Evolutionary conservation across 768 basidiomycete species (phyloP).

Genomic region (Suillus plorans): DNA sequence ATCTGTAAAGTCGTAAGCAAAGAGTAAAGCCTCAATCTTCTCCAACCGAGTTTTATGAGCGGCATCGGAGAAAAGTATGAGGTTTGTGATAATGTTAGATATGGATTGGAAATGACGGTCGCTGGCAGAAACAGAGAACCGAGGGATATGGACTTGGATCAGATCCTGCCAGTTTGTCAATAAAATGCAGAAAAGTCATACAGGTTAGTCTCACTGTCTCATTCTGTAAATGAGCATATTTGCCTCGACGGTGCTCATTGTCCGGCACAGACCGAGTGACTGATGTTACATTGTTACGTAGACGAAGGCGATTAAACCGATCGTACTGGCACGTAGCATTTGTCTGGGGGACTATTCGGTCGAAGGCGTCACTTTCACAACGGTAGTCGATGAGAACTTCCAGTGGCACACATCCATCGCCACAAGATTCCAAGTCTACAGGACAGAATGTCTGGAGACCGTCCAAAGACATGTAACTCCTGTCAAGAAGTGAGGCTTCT

Average conservation of each 20-base stretch:
- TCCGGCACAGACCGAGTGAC: slow-evolving; percentile 38
- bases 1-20: slow-evolving; percentile 88
- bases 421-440: slow-evolving; percentile 37
- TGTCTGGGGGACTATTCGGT: slow-evolving; percentile 88
- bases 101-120: slow-evolving; percentile 81
- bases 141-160: slow-evolving; percentile 76
- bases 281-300: slow-evolving; percentile 70
- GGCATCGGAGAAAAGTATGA: slow-evolving; percentile 89
- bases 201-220: slow-evolving; percentile 50
- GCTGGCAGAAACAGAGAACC: slow-evolving; percentile 83
- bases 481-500: slow-evolving; percentile 26
- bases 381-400: slow-evolving; percentile 87
- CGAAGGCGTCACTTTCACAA: slow-evolving; percentile 80
- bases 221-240: slow-evolving; percentile 52
- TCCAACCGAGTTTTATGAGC: slow-evolving; percentile 77
- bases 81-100: slow-evolving; percentile 81
- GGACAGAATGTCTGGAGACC: slow-evolving; percentile 91
- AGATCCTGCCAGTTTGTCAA: slow-evolving; percentile 59
- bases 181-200: not conserved
- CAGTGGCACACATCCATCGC: slow-evolving; percentile 70
- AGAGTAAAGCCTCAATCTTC: slow-evolving; percentile 76
- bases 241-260: slow-evolving; percentile 30
- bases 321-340: slow-evolving; percentile 86
- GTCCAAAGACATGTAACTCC: slow-evolving; percentile 75
- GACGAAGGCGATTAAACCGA: slow-evolving; percentile 89